Evolutionary conservation across 2,329 filamentous ascomycete species (phyloP).

Genomic region (Trichoderma sp.): DNA sequence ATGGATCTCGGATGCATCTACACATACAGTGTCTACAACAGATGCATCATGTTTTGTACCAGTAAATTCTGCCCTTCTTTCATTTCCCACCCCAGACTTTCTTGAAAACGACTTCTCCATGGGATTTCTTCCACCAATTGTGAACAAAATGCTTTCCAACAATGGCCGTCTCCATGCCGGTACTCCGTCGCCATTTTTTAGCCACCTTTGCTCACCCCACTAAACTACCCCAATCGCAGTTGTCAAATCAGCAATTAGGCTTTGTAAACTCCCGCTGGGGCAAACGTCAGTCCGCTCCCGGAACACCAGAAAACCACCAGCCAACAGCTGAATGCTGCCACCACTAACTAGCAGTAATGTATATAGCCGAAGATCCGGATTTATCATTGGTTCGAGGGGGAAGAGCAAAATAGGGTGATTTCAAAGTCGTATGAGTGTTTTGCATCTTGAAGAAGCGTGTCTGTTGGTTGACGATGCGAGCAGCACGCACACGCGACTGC

Average conservation of each 20-base stretch:
- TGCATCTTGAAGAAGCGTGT: neutral
- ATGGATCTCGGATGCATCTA: neutral
- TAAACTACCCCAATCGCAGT: constrained; percentile 22
- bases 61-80: neutral
- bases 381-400: neutral
- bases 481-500: neutral
- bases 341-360: neutral
- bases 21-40: neutral
- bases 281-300: neutral
- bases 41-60: neutral
- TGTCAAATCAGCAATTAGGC: constrained; percentile 20
- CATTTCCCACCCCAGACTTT: neutral
- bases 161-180: neutral
- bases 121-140: neutral
- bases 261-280: constrained; percentile 7
- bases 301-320: neutral
- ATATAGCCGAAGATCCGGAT: constrained; percentile 17
- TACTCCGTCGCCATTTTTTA: neutral
- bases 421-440: neutral
- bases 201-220: constrained; percentile 12
- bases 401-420: neutral
- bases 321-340: neutral
- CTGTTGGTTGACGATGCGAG: neutral
- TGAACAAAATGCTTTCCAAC: neutral
- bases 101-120: neutral